Evolutionary conservation across 2,329 filamentous ascomycete species (phyloP).

Genomic region (Penicillium sp.): DNA sequence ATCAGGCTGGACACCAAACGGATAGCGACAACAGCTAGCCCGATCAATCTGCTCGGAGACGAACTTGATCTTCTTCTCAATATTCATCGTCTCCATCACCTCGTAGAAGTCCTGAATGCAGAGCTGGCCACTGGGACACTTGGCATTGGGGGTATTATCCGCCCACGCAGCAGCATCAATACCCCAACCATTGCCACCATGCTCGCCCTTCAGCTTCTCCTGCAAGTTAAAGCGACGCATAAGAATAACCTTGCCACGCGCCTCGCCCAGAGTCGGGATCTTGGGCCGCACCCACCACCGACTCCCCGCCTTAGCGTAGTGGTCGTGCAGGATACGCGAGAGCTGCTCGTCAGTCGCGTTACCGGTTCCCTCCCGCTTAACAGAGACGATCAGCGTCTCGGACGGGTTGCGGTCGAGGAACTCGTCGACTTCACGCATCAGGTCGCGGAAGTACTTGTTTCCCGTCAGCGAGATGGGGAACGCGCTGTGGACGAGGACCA

Average conservation of each 20-base stretch:
- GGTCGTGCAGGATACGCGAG: slow-evolving; percentile 60
- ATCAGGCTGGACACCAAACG: slow-evolving; percentile 28
- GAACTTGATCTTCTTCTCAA: slow-evolving; percentile 69
- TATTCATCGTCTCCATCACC: slow-evolving; percentile 63
- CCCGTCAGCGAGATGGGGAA: slow-evolving; percentile 83
- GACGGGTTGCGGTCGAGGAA: slow-evolving; percentile 71
- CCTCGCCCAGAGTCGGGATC: slow-evolving; percentile 69
- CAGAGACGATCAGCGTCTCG: slow-evolving; percentile 73
- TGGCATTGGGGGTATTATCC: slow-evolving; percentile 74
- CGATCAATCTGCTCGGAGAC: slow-evolving; percentile 68
- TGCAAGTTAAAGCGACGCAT: slow-evolving; percentile 69
- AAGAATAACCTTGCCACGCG: slow-evolving; percentile 72
- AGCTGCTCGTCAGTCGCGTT: slow-evolving; percentile 71
- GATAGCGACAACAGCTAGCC: slow-evolving; percentile 47
- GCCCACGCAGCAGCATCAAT: slow-evolving; percentile 63
- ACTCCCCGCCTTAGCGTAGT: slow-evolving; percentile 53
- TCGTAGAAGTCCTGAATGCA: slow-evolving; percentile 94
- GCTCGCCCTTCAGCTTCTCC: slow-evolving; percentile 36
- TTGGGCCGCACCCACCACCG: slow-evolving; percentile 71
- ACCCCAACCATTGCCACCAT: slow-evolving; percentile 47
- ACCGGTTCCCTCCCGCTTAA: slow-evolving; percentile 87
- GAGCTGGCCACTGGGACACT: slow-evolving; percentile 60
- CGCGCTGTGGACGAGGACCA: slow-evolving; percentile 77
- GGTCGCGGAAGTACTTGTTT: slow-evolving; percentile 64
- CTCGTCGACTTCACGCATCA: slow-evolving; percentile 61